Conservation (phyloP, 2,329 filamentous ascomycete genomes). For the Phyllosticta citriasiana region DNA sequence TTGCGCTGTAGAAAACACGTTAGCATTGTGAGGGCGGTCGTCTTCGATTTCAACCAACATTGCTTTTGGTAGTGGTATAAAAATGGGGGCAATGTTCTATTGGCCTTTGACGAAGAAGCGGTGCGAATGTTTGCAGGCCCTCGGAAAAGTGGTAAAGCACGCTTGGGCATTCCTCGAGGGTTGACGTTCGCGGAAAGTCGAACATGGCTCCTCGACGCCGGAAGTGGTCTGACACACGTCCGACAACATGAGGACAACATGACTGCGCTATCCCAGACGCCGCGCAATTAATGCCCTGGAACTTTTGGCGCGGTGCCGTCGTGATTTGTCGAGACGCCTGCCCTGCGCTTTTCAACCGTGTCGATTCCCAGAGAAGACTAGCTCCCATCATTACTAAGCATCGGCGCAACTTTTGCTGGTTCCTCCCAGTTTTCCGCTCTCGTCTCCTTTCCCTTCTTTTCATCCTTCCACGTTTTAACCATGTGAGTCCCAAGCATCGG, state of each 20-base stretch:
- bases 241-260: background rate
- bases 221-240: background rate
- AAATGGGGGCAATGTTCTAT: background rate
- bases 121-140: background rate
- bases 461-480: slow-evolving; percentile 98
- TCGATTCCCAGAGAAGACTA: slow-evolving; percentile 12
- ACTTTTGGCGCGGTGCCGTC: background rate
- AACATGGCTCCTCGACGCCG: background rate
- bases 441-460: slow-evolving; percentile 26
- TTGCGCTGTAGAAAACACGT: slow-evolving; percentile 27
- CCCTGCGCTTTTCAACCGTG: background rate
- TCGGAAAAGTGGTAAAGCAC: background rate
- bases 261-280: background rate
- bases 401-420: background rate
- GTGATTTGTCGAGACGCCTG: background rate
- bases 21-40: slow-evolving; percentile 8
- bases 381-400: background rate
- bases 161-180: background rate
- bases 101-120: too few relatives aligned
- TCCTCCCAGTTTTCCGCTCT: background rate
- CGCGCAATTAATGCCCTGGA: background rate
- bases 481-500: slow-evolving; percentile 52
- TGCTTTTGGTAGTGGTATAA: background rate
- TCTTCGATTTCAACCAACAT: background rate
- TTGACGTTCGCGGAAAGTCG: background rate